Base-by-base conservation (phyloP, 2,329 filamentous ascomycete genomes). In the Colletotrichum sp. region DNA sequence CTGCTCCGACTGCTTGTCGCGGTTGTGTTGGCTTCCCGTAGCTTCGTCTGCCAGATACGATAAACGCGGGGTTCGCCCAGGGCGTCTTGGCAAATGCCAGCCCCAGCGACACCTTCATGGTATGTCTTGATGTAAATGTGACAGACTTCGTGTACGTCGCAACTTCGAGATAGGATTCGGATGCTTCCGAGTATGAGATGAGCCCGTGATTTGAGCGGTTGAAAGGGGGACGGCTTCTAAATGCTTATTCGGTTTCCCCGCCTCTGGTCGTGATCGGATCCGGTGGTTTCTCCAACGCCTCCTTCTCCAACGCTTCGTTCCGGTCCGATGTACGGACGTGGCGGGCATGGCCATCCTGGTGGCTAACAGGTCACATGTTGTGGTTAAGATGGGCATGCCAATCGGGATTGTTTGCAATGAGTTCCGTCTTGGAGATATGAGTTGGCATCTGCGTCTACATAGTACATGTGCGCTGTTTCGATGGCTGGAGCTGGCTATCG, bases 11-110 rank as follows among this genome's bases (percentile, higher is more conserved):
- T 3, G 36, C 71, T 12, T 69, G 71, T 60, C 74, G 67, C 58
- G 74, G 64, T 26, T 60, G 30, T 34, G 74, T 76, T 6, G 74
- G 74, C n/a, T 76, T 76, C 3, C 74, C 74, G 36, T 76, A 76
- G 38, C 34, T 38, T 43, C 74, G 74, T 38, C 38, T 76, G 43
- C 65, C 57, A 21, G 48, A 74, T 55, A 32, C 21, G 43, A 74
- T 2, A 4, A 68, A 32, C 32, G 58, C n/a, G 15, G 58, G 48
- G 28, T 43, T 36, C 24, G 70, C 34, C 74, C 58, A 76, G n/a
- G 74, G 70, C n/a, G 28, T 72, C 58, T 65, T 76, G 57, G 65
- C 57, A 16, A 70, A 38, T 10, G 60, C 57, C 21, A 65, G 43
- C 65, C 74, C 64, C 21, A 69, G n/a, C 5, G 48, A 55, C 15